Percentiles rank a stretch among this genome's conserved stretches.
These are phyloP conservation scores for Cicer yamashitae DNA, from an alignment of 306 rosid genomes.

Conservation along the genomic window DNA sequence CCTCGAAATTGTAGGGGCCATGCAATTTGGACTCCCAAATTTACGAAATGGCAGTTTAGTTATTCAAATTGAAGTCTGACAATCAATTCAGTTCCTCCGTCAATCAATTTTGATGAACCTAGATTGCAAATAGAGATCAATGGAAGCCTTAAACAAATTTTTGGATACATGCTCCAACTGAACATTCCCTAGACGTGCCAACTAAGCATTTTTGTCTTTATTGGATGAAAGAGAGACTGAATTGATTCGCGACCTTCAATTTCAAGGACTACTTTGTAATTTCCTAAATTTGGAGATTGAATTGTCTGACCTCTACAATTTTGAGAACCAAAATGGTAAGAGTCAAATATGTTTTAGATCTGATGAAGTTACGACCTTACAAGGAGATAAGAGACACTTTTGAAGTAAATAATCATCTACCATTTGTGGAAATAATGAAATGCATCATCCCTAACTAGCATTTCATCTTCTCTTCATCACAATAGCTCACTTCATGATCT, in stretches of 20 bases:
- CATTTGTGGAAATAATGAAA: too few relatives aligned
- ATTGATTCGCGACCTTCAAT: neutral
- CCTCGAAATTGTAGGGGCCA: neutral
- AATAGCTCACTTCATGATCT: too few relatives aligned
- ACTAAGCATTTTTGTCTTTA: neutral
- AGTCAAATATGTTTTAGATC: too few relatives aligned
- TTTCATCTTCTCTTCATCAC: too few relatives aligned
- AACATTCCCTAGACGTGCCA: neutral
- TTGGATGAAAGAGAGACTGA: neutral
- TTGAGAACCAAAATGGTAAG: too few relatives aligned
- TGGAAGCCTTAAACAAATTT: neutral
- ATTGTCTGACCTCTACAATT: neutral
- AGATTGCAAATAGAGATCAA: slow-evolving; percentile 4
- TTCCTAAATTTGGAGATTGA: neutral
- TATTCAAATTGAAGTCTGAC: neutral
- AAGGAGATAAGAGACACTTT: too few relatives aligned
- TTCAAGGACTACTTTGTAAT: neutral
- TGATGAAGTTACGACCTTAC: too few relatives aligned
- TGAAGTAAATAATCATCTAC: too few relatives aligned
- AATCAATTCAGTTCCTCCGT: neutral
- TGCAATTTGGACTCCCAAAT: neutral
- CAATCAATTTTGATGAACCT: neutral
- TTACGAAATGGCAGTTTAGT: neutral
- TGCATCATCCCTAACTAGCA: too few relatives aligned
- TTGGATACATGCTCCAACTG: slow-evolving; percentile 4